phyloP scores from a whole-genome alignment of 768 basidiomycete genomes.

The Leccinum boreale region DNA sequence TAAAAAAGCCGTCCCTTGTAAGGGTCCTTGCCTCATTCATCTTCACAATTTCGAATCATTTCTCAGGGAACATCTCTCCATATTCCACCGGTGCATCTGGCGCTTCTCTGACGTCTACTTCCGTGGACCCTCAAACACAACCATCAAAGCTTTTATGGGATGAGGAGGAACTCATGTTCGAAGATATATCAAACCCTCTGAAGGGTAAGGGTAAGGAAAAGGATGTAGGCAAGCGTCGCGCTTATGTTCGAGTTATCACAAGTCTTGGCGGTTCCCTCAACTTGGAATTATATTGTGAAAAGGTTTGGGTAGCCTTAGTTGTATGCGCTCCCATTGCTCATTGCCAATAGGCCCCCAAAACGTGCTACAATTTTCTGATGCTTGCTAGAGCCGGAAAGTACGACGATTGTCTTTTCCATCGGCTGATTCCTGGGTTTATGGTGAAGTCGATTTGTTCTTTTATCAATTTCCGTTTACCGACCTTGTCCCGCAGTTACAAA shows the following conservation, averaged over 20 bases:
- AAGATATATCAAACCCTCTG: conserved; percentile 75
- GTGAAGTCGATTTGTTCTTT: conserved; percentile 37
- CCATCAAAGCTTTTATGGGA: conserved; percentile 89
- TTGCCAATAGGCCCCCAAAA: conserved; percentile 79
- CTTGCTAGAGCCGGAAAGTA: conserved; percentile 90
- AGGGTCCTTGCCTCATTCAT: conserved; percentile 17
- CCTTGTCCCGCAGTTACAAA: conserved; percentile 70
- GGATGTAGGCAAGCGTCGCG: conserved; percentile 85
- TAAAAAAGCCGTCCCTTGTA: conserved; percentile 68
- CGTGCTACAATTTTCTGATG: conserved; percentile 98
- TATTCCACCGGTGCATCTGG: conserved; percentile 88
- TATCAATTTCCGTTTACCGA: neutral
- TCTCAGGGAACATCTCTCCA: conserved; percentile 83
- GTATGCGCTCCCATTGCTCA: neutral
- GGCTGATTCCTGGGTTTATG: conserved; percentile 95
- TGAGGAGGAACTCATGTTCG: conserved; percentile 99
- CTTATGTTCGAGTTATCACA: conserved; percentile 94
- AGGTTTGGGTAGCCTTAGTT: conserved; percentile 41
- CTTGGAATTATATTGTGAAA: conserved; percentile 84
- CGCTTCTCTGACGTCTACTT: conserved; percentile 91
- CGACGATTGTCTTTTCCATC: conserved; percentile 85
- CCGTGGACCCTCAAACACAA: conserved; percentile 69
- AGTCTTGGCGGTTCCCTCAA: conserved; percentile 88
- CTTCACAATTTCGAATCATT: neutral
- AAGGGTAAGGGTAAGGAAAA: conserved; percentile 93